These are phyloP conservation scores for Pterocarpus macrocarpus DNA, from an alignment of 306 rosid species.

Conservation along the genomic window DNA sequence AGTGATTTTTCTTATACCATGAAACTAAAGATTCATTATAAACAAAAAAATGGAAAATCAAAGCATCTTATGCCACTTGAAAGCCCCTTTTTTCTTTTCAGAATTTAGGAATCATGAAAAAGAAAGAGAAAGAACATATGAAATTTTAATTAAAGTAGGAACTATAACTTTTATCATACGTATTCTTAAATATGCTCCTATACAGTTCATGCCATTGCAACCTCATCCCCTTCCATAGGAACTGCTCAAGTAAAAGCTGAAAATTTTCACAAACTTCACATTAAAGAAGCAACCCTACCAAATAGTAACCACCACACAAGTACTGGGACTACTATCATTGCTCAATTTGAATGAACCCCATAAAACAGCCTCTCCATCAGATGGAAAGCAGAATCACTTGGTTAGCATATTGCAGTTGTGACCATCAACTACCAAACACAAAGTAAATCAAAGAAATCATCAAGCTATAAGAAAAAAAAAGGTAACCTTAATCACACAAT, in stretches of 20 bases:
- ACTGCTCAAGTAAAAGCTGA: neutral
- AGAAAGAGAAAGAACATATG: neutral
- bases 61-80: constrained; percentile 16
- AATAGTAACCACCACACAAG: neutral
- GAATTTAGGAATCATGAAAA: constrained; percentile 32
- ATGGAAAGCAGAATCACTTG: neutral
- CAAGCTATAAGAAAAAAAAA: neutral
- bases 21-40: neutral
- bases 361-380: neutral
- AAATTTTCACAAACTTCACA: constrained; percentile 33
- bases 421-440: neutral
- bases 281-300: neutral
- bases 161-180: neutral
- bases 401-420: neutral
- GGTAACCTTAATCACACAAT: constrained; percentile 30
- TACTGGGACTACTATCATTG: neutral
- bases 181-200: constrained; percentile 17
- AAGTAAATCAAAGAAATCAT: constrained; percentile 2
- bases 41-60: neutral
- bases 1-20: constrained; percentile 1
- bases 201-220: neutral
- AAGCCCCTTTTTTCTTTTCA: constrained; percentile 9
- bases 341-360: neutral
- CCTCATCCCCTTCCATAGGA: neutral
- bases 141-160: neutral